Evolutionary conservation across 352 stramenopile species (phyloP).

Genomic region (Globisporangium solare): DNA sequence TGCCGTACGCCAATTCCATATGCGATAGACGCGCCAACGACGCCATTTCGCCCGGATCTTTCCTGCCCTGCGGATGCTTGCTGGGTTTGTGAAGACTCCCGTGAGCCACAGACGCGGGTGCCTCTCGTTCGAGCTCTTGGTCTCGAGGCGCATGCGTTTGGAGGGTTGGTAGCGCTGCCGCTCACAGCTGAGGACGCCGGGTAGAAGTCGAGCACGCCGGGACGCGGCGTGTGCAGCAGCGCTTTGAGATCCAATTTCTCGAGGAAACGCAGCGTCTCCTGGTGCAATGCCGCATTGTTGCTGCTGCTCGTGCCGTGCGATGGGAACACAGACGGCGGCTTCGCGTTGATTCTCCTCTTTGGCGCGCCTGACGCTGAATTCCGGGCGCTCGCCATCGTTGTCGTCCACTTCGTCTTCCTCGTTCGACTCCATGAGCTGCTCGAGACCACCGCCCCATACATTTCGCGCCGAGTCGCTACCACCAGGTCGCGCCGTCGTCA

Average conservation of each 20-base stretch:
- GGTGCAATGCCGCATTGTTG: constrained; percentile 21
- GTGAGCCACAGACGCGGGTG: not conserved
- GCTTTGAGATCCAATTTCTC: constrained; percentile 59
- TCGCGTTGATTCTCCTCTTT: not conserved
- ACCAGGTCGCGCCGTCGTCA: constrained; percentile 33
- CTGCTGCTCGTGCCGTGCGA: not conserved
- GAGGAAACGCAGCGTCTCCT: constrained; percentile 50
- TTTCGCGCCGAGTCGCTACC: not conserved
- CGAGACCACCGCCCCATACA: constrained; percentile 2
- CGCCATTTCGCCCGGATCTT: not conserved
- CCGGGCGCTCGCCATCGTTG: constrained; percentile 4
- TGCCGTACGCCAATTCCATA: constrained; percentile 68
- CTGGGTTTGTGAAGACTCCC: not conserved
- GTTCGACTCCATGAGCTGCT: constrained; percentile 16
- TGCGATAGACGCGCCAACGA: constrained; percentile 31
- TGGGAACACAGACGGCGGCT: not conserved
- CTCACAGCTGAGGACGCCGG: constrained; percentile 2
- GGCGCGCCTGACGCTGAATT: not conserved
- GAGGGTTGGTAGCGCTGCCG: too few species aligned
- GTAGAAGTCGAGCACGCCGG: constrained; percentile 48
- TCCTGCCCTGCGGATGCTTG: not conserved
- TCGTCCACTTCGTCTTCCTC: constrained; percentile 27
- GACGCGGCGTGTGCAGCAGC: constrained; percentile 52
- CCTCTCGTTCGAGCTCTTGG: constrained; percentile 2
- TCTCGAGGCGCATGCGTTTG: not conserved